Evolutionary conservation across 768 basidiomycete genomes (phyloP), one percentile per base, ranked within the genome.

Genomic region (Cystobasidium tubakii): DNA sequence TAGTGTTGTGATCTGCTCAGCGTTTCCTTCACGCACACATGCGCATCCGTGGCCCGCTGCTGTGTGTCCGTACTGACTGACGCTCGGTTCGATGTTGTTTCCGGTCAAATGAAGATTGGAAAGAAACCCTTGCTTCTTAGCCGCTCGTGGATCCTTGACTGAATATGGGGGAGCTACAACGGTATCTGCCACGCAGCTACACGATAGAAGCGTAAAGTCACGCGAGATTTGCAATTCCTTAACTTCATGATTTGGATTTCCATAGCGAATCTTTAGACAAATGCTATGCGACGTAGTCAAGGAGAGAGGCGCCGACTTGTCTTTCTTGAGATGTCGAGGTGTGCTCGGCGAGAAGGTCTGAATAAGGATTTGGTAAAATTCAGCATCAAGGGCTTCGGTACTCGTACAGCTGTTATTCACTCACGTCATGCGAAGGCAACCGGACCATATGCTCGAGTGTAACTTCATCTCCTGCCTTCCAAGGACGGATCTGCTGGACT

Each of bases 321-420:
- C 27, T 12, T 34, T 34, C 33, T 15, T 12, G 12, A 34, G 29
- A 29, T 60, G 27, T 60, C 57, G 57, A 13, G 57, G 57, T 31
- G 57, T 60, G 33, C 57, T 60, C 13, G 57, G 57, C 12, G 57
- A 60, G 57, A 60, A 60, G 27, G 29, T 23, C 57, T 60, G 57
- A 50, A n/a, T 46, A 46, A 46, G 44, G n/a, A 13, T 46, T 13
- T 46, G 44, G 13, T 13, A 46, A 46, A 46, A 46, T 46, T 13
- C 44, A n/a, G n/a, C n/a, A n/a, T n/a, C n/a, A n/a, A n/a, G n/a
- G n/a, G n/a, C n/a, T n/a, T n/a, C n/a, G n/a, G n/a, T n/a, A n/a
- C n/a, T n/a, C n/a, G n/a, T n/a, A n/a, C n/a, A n/a, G n/a, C n/a
- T n/a, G n/a, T n/a, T n/a, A n/a, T n/a, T n/a, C n/a, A 60, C 27